A percentile compares a stretch with the other conserved stretches of the same genome.
Conservation (phyloP, 1,139 yeast species). For the Casaregolazyma lundiana region DNA sequence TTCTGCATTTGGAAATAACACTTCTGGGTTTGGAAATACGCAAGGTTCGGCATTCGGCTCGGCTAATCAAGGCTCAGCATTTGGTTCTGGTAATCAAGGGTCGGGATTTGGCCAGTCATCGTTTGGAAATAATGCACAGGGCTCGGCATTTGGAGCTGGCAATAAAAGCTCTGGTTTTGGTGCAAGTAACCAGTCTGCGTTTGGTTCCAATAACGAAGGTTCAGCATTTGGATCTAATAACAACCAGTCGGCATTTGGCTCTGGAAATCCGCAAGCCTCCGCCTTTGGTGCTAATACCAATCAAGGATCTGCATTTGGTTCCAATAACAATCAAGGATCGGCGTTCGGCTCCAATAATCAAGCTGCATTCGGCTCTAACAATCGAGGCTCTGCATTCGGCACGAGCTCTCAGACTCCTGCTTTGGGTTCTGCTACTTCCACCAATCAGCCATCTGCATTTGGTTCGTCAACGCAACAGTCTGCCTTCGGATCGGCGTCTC, state of each 20-base stretch:
- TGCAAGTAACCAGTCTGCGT: neutral
- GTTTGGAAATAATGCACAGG: slow-evolving; percentile 14
- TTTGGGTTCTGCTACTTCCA: slow-evolving; percentile 1
- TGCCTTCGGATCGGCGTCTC: slow-evolving; percentile 23
- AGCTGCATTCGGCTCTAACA: neutral
- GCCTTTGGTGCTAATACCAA: slow-evolving; percentile 19
- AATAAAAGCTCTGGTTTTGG: neutral
- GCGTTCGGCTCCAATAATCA: slow-evolving; percentile 3
- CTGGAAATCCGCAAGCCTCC: slow-evolving; percentile 12
- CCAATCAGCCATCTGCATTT: slow-evolving; percentile 5
- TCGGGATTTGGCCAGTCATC: slow-evolving; percentile 22
- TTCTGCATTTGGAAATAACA: neutral
- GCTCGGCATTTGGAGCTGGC: slow-evolving; percentile 2
- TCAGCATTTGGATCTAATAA: neutral
- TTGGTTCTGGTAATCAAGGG: slow-evolving; percentile 4
- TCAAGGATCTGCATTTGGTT: slow-evolving; percentile 1
- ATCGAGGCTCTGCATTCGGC: slow-evolving; percentile 17
- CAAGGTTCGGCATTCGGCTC: slow-evolving; percentile 5
- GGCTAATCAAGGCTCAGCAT: neutral
- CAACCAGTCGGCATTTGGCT: slow-evolving; percentile 2
- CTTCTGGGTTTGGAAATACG: neutral
- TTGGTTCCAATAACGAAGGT: slow-evolving; percentile 1
- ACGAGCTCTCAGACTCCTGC: slow-evolving; percentile 25
- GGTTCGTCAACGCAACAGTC: neutral
- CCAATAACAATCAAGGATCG: neutral